These are phyloP conservation scores for Hibiscus tridactylites DNA, from an alignment of 345 rosid species.

Conservation along the genomic window DNA sequence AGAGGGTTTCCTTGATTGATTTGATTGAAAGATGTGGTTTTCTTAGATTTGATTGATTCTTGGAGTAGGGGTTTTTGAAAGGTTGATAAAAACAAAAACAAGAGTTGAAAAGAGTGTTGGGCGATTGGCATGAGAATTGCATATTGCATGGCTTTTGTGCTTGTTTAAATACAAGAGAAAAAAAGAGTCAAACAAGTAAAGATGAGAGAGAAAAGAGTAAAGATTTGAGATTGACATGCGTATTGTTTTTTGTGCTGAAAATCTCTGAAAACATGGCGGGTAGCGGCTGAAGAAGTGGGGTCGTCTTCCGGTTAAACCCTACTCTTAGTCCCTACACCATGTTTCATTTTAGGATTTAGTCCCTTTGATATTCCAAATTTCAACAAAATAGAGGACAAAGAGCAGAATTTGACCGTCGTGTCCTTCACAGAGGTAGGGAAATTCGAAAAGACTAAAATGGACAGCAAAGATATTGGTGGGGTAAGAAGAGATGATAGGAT, in stretches of 20 bases:
- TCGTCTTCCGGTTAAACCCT: background rate
- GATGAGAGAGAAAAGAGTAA: background rate
- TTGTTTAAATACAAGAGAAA: constrained; percentile 1
- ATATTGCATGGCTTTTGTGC: constrained; percentile 16
- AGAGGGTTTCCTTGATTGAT: too few species aligned
- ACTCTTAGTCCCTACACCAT: background rate
- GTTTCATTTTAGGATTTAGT: too few species aligned
- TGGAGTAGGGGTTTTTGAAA: constrained; percentile 4
- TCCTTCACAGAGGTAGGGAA: too few species aligned
- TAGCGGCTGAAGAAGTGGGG: constrained; percentile 40
- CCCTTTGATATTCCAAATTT: too few species aligned
- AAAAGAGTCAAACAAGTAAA: background rate
- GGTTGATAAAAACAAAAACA: constrained; percentile 1
- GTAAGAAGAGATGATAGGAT: constrained; percentile 2
- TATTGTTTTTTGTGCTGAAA: constrained; percentile 69
- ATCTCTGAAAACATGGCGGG: constrained; percentile 91
- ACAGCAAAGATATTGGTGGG: background rate
- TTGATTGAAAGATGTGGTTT: too few species aligned
- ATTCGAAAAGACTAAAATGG: background rate
- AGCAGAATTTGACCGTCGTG: too few species aligned
- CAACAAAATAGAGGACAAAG: too few species aligned
- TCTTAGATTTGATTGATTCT: background rate
- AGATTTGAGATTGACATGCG: constrained; percentile 59
- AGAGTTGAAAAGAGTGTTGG: background rate
- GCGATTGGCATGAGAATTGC: background rate